Evolutionary conservation across 2,329 filamentous ascomycete species (phyloP).

Genomic region (Xylariaceae sp.): DNA sequence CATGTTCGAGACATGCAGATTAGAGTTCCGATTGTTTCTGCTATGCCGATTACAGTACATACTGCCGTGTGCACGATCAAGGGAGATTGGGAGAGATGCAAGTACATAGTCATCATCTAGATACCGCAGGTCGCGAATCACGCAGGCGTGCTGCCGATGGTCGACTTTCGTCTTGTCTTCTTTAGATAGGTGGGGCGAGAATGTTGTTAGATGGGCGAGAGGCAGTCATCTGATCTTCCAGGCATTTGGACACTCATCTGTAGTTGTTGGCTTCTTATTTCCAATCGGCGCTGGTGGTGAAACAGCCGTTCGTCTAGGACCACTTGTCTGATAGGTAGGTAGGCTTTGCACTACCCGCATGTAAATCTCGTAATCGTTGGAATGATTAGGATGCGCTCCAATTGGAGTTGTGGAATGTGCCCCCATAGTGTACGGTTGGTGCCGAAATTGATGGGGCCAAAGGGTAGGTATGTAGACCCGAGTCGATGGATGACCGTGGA

Average conservation of each 20-base stretch:
- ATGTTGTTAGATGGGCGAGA: no score
- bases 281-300: no score
- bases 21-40: neutral
- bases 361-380: no score
- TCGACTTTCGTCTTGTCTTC: no score
- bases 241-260: no score
- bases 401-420: neutral
- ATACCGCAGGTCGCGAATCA: neutral
- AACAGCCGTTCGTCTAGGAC: neutral
- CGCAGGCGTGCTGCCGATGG: neutral
- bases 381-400: no score
- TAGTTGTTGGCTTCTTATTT: no score
- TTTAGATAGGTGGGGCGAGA: no score
- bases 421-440: constrained; percentile 13
- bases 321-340: no score
- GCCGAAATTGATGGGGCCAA: constrained; percentile 12
- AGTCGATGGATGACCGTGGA: neutral
- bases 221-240: neutral
- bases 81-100: no score
- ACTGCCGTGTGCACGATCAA: neutral
- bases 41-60: neutral
- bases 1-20: constrained; percentile 7
- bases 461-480: neutral
- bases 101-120: neutral
- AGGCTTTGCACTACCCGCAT: no score